Evolutionary conservation across 345 rosid genomes (phyloP), one percentile per base, ranked within the genome.

Genomic region (Linum tenue): DNA sequence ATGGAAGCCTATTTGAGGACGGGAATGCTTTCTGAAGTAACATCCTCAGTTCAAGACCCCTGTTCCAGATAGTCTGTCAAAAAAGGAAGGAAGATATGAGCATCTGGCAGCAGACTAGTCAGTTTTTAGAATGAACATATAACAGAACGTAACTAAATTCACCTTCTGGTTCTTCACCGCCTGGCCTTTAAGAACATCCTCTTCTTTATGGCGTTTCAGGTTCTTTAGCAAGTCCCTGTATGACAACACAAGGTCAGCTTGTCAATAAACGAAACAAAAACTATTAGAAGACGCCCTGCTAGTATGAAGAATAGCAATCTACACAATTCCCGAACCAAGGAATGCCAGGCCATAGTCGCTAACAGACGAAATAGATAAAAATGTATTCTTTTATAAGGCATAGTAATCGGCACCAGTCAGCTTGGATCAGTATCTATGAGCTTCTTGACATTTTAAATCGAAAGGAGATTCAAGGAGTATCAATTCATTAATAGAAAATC

Each of bases 151-250:
- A 57, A 37, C 22, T 37, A 57, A 17, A 17, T 50, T 62, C 22
- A 92, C 99, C 92, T 79, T 85, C 73, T 88, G 99, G 67, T 84
- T 90, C 87, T 86, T 90, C 50, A 90, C 96, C 39, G 97, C 95
- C 78, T 84, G 84, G 73, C 97, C 91, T 78, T 94, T 94, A 48
- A 76, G 83, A 79, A 82, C 67, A 82, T 88, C 99, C 68, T 90
- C 99, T 72, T 81, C 87, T 82, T 85, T 88, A 60, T 84, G 86
- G 53, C 67, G 86, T 75, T 85, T 88, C 50, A 92, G 84, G 71
- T 85, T 90, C 76, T 78, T 86, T 70, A 85, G 53, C 59, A 90
- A 73, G 75, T 90, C 82, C 65, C 96, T 88, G 56, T 15, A 71
- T n/a, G 4, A 42, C 15, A 53, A 64, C 50, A 17, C 31, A 31